Conservation (phyloP, 2,329 filamentous ascomycete species). For the Alternaria brassicae region DNA sequence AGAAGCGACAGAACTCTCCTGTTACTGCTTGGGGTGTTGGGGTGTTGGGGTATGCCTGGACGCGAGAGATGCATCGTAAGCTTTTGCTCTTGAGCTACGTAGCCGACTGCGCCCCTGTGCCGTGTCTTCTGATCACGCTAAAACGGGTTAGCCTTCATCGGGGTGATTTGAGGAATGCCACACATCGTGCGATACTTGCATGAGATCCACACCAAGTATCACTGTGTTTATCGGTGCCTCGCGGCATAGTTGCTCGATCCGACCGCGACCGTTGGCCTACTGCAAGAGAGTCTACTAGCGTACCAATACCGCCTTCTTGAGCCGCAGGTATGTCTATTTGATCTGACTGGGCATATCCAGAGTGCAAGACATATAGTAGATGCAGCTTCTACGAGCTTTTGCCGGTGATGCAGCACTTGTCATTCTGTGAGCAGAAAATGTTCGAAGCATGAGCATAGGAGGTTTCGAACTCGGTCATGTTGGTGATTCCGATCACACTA, state of each 20-base stretch:
- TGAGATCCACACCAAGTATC: conserved; percentile 4
- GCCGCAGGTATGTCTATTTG: background rate
- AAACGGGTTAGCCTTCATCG: background rate
- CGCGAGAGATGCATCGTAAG: background rate
- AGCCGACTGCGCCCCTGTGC: background rate
- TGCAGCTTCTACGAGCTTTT: background rate
- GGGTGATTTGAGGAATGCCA: background rate
- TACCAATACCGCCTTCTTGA: conserved; percentile 16
- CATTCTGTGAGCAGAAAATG: conserved; percentile 4
- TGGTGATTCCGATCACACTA: conserved; percentile 12
- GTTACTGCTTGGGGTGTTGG: background rate
- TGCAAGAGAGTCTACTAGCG: conserved; percentile 23
- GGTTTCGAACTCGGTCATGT: background rate
- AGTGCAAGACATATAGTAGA: background rate
- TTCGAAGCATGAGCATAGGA: conserved; percentile 3
- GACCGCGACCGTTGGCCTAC: conserved; percentile 28
- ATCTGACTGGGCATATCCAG: background rate
- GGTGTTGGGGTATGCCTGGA: background rate
- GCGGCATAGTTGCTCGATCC: conserved; percentile 5
- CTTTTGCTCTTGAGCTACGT: background rate
- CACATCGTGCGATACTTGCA: conserved; percentile 14
- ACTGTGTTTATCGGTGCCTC: background rate
- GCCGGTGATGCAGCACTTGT: conserved; percentile 1
- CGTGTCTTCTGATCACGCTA: conserved; percentile 2
- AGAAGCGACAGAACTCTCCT: background rate